Evolutionary conservation across 345 rosid genomes (phyloP).

Genomic region (Geranium rotundifolium): DNA sequence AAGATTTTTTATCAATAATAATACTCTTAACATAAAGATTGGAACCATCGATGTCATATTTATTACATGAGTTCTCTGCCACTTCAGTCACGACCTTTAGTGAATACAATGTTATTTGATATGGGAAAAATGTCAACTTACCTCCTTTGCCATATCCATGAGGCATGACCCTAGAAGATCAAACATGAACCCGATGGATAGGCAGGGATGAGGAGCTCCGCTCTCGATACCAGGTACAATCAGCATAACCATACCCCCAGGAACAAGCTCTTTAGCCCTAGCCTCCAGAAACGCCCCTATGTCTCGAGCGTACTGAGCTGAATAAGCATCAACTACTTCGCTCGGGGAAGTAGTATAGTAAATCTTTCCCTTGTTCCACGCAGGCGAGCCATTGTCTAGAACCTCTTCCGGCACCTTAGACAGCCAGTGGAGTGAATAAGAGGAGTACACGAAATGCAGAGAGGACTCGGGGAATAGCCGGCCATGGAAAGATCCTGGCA

Average conservation of each 20-base stretch:
- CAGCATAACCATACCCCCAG: constrained; percentile 29
- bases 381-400: constrained; percentile 23
- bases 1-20: too few species aligned
- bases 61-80: not conserved
- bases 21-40: too few species aligned
- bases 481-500: constrained; percentile 8
- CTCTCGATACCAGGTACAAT: constrained; percentile 17
- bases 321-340: constrained; percentile 28
- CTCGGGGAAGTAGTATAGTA: constrained; percentile 6
- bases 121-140: not conserved
- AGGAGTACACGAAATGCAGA: constrained; percentile 1
- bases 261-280: constrained; percentile 26
- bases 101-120: too few species aligned
- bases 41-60: not conserved
- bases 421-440: constrained; percentile 36
- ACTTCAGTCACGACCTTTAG: not conserved
- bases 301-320: constrained; percentile 26
- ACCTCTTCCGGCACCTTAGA: constrained; percentile 29
- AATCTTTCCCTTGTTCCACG: constrained; percentile 24
- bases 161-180: constrained; percentile 19
- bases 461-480: not conserved
- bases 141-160: constrained; percentile 27
- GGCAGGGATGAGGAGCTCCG: constrained; percentile 21
- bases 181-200: constrained; percentile 16
- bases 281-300: constrained; percentile 27